Base-by-base conservation (phyloP, 352 stramenopile genomes). In the Pseudoperonospora humuli region DNA sequence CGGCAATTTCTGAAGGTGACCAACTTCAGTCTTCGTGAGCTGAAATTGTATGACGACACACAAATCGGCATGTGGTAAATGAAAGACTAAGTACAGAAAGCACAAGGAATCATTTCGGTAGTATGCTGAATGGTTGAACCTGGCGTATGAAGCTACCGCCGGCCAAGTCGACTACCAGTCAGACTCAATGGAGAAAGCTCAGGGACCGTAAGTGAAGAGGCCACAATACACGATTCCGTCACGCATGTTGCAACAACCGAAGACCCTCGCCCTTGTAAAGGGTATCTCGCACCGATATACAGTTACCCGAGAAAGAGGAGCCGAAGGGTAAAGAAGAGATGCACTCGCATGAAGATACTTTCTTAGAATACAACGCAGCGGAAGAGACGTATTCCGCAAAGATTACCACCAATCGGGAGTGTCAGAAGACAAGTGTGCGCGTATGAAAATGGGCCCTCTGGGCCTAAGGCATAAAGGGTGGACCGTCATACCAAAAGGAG, bases 51-150 rank as follows among this genome's bases (percentile, higher is more conserved):
- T 20, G 20, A 23, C 20, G 24, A 50, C 10, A 17, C n/a, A 1
- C 7, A 14, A 1, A 5, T 57, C 0, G 50, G 27, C 0, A 35
- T 53, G 28, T 58, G 50, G 42, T 21, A 53, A 9, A 28, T 21
- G 0, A 15, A 10, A 21, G 43, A 54, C n/a, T 15, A 29, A 1
- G 36, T 58, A 0, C 29, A 41, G 1, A 38, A 42, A n/a, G 4
- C n/a, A 5, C 36, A 25, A 23, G 27, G 42, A 1, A 54, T 28
- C n/a, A 39, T 60, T 4, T 47, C 32, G 7, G 17, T 35, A 10
- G 27, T 50, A 60, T 18, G 11, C 15, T 5, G 51, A 50, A 10
- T 60, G 44, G 39, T 25, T 54, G 8, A 50, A 51, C 1, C 26
- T 60, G 0, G 44, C 13, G 7, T 29, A 29, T 29, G 25, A 29